Conservation (phyloP, 306 rosid genomes). For the Notholithocarpus densiflorus region DNA sequence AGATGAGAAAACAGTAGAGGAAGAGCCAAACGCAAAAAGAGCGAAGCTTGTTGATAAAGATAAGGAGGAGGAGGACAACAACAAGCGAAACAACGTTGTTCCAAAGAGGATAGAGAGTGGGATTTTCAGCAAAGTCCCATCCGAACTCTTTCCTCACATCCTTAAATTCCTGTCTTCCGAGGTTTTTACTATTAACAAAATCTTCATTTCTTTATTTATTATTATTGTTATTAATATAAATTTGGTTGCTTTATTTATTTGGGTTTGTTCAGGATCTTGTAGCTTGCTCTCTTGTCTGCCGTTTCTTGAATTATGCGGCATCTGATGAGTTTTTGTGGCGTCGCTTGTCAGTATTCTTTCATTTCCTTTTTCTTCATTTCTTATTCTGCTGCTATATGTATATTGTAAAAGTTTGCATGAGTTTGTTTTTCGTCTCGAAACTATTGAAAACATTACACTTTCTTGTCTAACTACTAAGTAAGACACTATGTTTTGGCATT, state of each 20-base stretch:
- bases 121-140: conserved; percentile 65
- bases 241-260: not conserved
- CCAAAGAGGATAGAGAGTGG: conserved; percentile 64
- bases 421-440: too few relatives aligned
- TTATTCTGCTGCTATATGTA: too few relatives aligned
- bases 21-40: conserved; percentile 57
- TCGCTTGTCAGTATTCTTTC: conserved; percentile 63
- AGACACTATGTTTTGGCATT: too few relatives aligned
- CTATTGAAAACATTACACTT: too few relatives aligned
- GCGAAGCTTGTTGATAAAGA: conserved; percentile 27
- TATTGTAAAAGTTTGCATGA: too few relatives aligned
- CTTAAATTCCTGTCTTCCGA: conserved; percentile 91
- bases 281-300: conserved; percentile 76
- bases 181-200: conserved; percentile 23
- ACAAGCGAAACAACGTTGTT: not conserved
- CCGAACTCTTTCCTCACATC: conserved; percentile 75
- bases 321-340: conserved; percentile 95
- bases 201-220: not conserved
- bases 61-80: conserved; percentile 15
- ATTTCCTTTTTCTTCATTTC: too few relatives aligned
- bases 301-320: conserved; percentile 72
- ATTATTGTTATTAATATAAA: not conserved
- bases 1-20: conserved; percentile 33
- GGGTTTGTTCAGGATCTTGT: conserved; percentile 62
- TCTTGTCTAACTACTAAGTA: too few relatives aligned